Conservation (phyloP, 2,329 filamentous ascomycete species). For the Purpureocillium takamizusanense region DNA sequence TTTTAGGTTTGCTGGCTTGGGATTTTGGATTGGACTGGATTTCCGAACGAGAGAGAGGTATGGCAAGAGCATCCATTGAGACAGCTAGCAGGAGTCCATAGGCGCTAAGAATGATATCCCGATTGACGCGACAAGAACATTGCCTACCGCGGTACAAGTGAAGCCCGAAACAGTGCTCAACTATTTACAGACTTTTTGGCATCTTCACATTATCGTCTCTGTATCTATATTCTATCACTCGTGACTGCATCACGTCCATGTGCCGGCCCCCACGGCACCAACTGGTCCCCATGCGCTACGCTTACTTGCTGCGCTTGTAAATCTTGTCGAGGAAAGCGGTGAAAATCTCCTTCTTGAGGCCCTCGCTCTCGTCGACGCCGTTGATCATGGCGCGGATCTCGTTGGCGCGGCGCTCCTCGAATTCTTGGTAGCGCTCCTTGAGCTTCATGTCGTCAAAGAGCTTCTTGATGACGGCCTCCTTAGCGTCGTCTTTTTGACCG, state of each 20-base stretch:
- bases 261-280: too few species aligned
- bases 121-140: too few species aligned
- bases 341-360: conserved; percentile 85
- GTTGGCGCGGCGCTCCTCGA: conserved; percentile 79
- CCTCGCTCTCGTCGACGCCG: conserved; percentile 73
- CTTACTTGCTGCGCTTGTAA: conserved; percentile 95
- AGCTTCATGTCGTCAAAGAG: conserved; percentile 81
- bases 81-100: too few species aligned
- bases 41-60: too few species aligned
- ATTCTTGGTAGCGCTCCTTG: conserved; percentile 74
- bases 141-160: too few species aligned
- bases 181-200: too few species aligned
- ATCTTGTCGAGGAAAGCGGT: conserved; percentile 91
- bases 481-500: conserved; percentile 76
- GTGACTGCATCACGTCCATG: background rate
- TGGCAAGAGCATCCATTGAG: too few species aligned
- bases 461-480: conserved; percentile 80
- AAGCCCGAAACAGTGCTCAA: too few species aligned
- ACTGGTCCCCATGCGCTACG: background rate
- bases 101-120: too few species aligned
- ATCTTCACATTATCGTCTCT: too few species aligned
- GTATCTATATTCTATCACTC: too few species aligned
- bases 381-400: conserved; percentile 70
- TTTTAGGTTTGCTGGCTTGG: background rate
- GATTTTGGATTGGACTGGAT: too few species aligned